Percentiles rank a stretch among this genome's conserved stretches.
phyloP scores from a whole-genome alignment of 78 protist species.

The Protostelium mycophagum region DNA sequence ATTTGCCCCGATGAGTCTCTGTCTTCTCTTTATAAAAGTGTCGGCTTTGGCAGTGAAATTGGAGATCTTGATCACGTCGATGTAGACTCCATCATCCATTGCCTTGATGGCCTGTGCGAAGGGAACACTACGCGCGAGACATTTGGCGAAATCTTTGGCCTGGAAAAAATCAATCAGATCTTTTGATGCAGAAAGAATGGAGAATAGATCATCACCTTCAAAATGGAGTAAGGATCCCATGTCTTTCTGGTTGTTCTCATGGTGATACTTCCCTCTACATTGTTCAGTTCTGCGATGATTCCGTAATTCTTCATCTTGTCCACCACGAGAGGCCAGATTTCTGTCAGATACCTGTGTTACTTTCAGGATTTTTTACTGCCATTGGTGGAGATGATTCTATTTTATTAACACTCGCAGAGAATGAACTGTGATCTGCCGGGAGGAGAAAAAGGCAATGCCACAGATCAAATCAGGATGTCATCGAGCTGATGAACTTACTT shows the following conservation, averaged over 20 bases:
- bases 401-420: too few relatives aligned
- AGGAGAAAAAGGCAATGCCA: too few relatives aligned
- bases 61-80: constrained; percentile 94
- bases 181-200: too few relatives aligned
- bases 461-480: too few relatives aligned
- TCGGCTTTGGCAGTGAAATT: constrained; percentile 76
- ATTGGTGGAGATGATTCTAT: background rate
- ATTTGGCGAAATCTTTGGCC: constrained; percentile 80
- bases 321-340: constrained; percentile 83
- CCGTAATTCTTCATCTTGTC: constrained; percentile 57
- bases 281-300: constrained; percentile 82
- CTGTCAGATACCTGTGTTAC: constrained; percentile 65
- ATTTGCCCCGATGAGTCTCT: constrained; percentile 97
- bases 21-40: constrained; percentile 94
- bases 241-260: constrained; percentile 93
- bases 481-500: too few relatives aligned
- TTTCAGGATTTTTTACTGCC: too few relatives aligned
- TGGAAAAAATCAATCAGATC: constrained; percentile 16
- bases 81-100: constrained; percentile 78
- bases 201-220: constrained; percentile 76
- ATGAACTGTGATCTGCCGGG: too few relatives aligned
- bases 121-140: constrained; percentile 91
- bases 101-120: constrained; percentile 76
- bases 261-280: constrained; percentile 95
- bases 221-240: constrained; percentile 96